phyloP scores from a whole-genome alignment of 129 eudicot species.

The Flaveria linearis region DNA sequence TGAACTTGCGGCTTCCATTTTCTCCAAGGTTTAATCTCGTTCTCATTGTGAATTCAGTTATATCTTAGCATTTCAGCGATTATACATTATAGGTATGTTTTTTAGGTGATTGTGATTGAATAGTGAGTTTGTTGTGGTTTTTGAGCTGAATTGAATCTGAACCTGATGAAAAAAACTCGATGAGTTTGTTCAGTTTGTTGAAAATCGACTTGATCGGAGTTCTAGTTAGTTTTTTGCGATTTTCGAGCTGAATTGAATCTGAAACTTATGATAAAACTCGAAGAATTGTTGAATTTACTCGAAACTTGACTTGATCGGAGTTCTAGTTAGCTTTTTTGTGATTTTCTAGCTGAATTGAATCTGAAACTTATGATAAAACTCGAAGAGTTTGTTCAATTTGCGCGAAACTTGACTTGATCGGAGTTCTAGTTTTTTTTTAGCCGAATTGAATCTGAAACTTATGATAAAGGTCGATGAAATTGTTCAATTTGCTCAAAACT shows the following conservation, averaged over 20 bases:
- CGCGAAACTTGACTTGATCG: neutral
- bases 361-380: no score
- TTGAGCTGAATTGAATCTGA: neutral
- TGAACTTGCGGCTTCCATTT: slow-evolving; percentile 49
- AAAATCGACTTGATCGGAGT: no score
- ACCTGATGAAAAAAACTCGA: neutral
- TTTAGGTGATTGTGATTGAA: neutral
- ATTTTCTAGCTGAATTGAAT: no score
- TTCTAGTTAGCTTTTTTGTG: no score
- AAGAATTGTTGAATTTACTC: neutral
- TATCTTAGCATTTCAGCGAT: neutral
- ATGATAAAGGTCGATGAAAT: no score
- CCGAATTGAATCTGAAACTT: no score
- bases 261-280: neutral
- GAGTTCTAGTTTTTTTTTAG: neutral
- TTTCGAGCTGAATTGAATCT: neutral
- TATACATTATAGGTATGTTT: neutral
- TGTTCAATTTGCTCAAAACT: neutral
- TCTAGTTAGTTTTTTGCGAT: neutral
- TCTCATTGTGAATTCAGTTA: neutral
- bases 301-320: neutral
- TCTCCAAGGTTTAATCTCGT: slow-evolving; percentile 48
- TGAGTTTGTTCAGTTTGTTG: neutral
- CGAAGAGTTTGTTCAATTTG: no score
- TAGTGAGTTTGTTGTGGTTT: neutral